Evolutionary conservation across 2,329 filamentous ascomycete species (phyloP).

Genomic region (Fusarium nurragi): DNA sequence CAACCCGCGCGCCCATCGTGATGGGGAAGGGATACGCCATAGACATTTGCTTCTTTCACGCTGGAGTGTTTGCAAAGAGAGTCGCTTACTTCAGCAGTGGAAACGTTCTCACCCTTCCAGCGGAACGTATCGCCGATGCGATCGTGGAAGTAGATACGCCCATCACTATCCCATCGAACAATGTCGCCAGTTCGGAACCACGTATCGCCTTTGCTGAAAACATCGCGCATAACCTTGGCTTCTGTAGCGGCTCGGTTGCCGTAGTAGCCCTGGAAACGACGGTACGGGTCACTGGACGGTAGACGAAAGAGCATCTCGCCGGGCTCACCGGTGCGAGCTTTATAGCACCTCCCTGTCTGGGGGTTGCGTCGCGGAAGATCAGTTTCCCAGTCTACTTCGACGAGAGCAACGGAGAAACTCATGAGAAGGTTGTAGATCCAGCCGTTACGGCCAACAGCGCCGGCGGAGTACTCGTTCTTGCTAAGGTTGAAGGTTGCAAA

Average conservation of each 20-base stretch:
- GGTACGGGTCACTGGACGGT: slow-evolving; percentile 69
- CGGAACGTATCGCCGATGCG: slow-evolving; percentile 81
- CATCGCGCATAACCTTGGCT: slow-evolving; percentile 77
- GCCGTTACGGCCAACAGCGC: slow-evolving; percentile 81
- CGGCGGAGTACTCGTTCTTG: slow-evolving; percentile 76
- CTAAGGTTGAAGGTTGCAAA: slow-evolving; percentile 77
- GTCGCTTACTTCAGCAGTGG: slow-evolving; percentile 83
- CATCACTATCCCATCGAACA: slow-evolving; percentile 74
- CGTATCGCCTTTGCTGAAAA: slow-evolving; percentile 78
- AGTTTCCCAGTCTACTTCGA: slow-evolving; percentile 76
- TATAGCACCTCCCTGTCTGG: slow-evolving; percentile 73
- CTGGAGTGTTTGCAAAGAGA: slow-evolving; percentile 72
- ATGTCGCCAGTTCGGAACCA: slow-evolving; percentile 90
- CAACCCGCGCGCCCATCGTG: slow-evolving; percentile 89
- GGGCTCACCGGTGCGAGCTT: slow-evolving; percentile 66
- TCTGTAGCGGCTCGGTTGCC: slow-evolving; percentile 75
- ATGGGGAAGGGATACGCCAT: slow-evolving; percentile 80
- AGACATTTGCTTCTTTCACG: slow-evolving; percentile 84
- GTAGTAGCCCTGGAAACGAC: slow-evolving; percentile 84
- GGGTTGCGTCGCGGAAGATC: slow-evolving; percentile 75
- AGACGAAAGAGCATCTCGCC: slow-evolving; percentile 82
- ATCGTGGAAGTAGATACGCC: slow-evolving; percentile 82
- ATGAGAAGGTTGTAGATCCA: slow-evolving; percentile 66
- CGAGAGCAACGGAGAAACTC: slow-evolving; percentile 62
- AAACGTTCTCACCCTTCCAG: slow-evolving; percentile 87